Conservation (phyloP, 805 yeast species). For the Pichia pseudocactophila region DNA sequence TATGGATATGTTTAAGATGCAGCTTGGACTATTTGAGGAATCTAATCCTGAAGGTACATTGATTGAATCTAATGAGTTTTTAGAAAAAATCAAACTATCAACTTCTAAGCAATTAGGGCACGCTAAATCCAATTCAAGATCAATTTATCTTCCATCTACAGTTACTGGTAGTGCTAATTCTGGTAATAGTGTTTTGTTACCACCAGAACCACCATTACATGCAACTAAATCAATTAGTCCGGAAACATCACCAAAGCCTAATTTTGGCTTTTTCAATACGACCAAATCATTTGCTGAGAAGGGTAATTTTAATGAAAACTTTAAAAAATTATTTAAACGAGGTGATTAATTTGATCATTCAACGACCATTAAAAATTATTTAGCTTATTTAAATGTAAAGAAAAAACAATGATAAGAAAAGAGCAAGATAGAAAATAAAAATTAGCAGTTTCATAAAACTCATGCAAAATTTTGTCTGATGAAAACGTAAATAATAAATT, state of each 20-base stretch:
- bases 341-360: constrained; percentile 6
- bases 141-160: constrained; percentile 13
- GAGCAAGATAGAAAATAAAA: background rate
- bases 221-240: background rate
- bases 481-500: too few species aligned
- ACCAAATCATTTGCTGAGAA: constrained; percentile 39
- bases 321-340: constrained; percentile 49
- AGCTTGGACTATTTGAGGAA: constrained; percentile 28
- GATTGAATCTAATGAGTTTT: constrained; percentile 22
- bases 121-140: constrained; percentile 8
- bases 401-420: background rate
- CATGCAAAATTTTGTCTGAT: background rate
- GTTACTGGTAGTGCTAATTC: constrained; percentile 8
- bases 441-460: background rate
- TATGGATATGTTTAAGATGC: constrained; percentile 32
- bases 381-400: background rate
- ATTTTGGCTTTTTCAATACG: constrained; percentile 15
- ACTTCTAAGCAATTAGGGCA: constrained; percentile 6
- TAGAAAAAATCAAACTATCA: constrained; percentile 16
- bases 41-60: constrained; percentile 15
- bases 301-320: constrained; percentile 59
- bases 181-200: constrained; percentile 12
- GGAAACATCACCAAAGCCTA: constrained; percentile 2
- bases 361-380: background rate
- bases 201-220: constrained; percentile 8